These are phyloP conservation scores for Thielaviopsis musarum DNA, from an alignment of 2,329 filamentous ascomycete genomes.

Conservation along the genomic window DNA sequence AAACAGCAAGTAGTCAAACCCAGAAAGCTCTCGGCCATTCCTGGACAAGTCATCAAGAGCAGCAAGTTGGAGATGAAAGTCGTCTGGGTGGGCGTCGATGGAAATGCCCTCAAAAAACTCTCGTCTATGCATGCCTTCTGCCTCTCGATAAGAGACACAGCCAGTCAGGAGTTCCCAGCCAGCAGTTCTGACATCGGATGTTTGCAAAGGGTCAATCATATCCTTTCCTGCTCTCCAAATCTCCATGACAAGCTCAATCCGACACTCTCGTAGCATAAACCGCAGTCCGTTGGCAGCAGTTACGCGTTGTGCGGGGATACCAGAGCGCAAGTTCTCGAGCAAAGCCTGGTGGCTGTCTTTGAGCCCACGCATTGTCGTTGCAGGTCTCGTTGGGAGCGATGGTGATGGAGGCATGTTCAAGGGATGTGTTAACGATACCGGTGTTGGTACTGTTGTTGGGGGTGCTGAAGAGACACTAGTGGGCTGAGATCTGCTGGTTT, in stretches of 20 bases:
- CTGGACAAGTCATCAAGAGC: constrained; percentile 45
- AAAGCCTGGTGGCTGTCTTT: constrained; percentile 36
- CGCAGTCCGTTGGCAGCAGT: constrained; percentile 41
- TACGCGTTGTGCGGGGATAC: constrained; percentile 34
- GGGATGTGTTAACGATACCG: not conserved
- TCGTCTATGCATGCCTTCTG: constrained; percentile 48
- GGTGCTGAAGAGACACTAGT: constrained; percentile 23
- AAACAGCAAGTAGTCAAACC: constrained; percentile 51
- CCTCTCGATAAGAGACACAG: constrained; percentile 44
- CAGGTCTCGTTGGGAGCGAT: constrained; percentile 13
- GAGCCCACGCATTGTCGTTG: constrained; percentile 25
- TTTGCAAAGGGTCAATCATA: constrained; percentile 40
- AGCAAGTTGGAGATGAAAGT: constrained; percentile 49
- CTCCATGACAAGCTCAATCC: constrained; percentile 39
- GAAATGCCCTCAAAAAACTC: constrained; percentile 49
- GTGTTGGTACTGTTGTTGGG: constrained; percentile 4
- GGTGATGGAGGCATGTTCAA: constrained; percentile 2
- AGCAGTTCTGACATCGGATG: constrained; percentile 35
- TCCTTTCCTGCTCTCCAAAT: constrained; percentile 53
- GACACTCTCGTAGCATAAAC: constrained; percentile 39
- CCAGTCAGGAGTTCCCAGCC: constrained; percentile 50
- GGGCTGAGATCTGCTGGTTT: constrained; percentile 32
- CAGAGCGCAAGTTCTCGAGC: constrained; percentile 37
- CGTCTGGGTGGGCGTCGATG: constrained; percentile 36
- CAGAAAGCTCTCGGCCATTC: constrained; percentile 42